phyloP scores from a whole-genome alignment of 495 filamentous ascomycete genomes.

The Penicillium manginii region DNA sequence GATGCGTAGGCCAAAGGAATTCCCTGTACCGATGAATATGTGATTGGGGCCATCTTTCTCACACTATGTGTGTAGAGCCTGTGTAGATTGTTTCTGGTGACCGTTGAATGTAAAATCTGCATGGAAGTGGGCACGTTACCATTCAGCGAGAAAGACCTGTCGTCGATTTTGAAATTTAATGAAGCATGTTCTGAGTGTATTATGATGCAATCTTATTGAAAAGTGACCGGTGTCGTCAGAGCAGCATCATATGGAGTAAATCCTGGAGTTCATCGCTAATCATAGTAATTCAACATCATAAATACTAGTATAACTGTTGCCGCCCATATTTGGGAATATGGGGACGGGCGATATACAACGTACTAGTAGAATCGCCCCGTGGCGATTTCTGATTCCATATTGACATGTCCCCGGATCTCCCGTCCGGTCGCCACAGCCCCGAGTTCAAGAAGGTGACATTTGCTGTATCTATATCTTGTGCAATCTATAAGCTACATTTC shows the following conservation, averaged over 20 bases:
- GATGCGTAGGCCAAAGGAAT: conserved; percentile 68
- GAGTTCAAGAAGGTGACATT: neutral
- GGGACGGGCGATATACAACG: neutral
- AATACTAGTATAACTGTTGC: neutral
- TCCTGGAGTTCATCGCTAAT: neutral
- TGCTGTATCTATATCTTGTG: neutral
- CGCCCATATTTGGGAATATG: neutral
- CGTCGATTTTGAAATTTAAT: neutral
- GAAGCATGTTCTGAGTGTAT: neutral
- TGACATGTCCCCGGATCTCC: conserved; percentile 19
- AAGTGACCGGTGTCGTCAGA: conserved; percentile 5
- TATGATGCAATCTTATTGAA: conserved; percentile 16
- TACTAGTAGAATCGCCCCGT: conserved; percentile 9
- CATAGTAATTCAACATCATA: too few relatives aligned
- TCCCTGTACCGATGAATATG: conserved; percentile 34
- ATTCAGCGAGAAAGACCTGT: neutral
- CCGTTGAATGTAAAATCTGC: neutral
- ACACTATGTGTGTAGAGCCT: neutral
- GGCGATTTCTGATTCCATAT: conserved; percentile 19
- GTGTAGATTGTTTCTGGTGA: neutral
- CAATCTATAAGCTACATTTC: neutral
- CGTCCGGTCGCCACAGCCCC: conserved; percentile 22
- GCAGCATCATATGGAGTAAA: conserved; percentile 4
- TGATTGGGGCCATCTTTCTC: conserved; percentile 27
- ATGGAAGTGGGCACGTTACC: neutral